A percentile compares a stretch with the other conserved stretches of the same genome.
Evolutionary conservation across 108 stramenopile genomes (phyloP).

Genomic region (Hondaea fermentalgiana): DNA sequence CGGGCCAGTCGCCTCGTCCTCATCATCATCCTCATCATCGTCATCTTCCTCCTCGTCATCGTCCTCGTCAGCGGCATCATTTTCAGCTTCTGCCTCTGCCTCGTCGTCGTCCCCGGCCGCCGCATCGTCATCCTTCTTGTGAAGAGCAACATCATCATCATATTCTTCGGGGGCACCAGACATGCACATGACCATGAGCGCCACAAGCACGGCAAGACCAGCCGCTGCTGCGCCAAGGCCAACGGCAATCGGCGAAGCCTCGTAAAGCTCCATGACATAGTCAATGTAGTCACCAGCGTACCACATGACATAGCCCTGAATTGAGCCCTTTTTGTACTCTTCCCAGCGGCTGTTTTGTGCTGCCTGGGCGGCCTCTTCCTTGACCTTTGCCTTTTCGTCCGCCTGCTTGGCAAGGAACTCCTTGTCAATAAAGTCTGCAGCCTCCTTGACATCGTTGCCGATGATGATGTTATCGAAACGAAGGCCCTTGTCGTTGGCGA

Average conservation of each 20-base stretch:
- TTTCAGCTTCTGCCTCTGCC: background rate
- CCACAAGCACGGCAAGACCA: background rate
- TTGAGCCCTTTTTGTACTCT: background rate
- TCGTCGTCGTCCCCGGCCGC: background rate
- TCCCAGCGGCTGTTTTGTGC: background rate
- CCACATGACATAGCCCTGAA: background rate
- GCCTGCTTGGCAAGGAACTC: background rate
- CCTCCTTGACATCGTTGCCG: background rate
- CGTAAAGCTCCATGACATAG: background rate
- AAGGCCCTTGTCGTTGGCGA: constrained; percentile 25
- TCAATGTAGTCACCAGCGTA: background rate
- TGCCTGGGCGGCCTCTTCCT: background rate
- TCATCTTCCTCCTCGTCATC: constrained; percentile 23
- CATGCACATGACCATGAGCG: background rate
- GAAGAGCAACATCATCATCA: background rate
- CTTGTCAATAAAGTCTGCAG: background rate
- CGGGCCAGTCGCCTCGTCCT: background rate
- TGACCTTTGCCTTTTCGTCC: background rate
- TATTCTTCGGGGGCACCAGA: background rate
- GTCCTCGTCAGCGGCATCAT: constrained; percentile 17
- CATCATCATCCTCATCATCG: constrained; percentile 21
- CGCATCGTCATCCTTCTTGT: constrained; percentile 19
- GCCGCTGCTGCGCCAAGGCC: background rate
- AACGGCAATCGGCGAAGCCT: background rate
- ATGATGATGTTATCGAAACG: constrained; percentile 32